Evolutionary conservation across 768 basidiomycete species (phyloP).

Genomic region (Leccinum sublutescens): DNA sequence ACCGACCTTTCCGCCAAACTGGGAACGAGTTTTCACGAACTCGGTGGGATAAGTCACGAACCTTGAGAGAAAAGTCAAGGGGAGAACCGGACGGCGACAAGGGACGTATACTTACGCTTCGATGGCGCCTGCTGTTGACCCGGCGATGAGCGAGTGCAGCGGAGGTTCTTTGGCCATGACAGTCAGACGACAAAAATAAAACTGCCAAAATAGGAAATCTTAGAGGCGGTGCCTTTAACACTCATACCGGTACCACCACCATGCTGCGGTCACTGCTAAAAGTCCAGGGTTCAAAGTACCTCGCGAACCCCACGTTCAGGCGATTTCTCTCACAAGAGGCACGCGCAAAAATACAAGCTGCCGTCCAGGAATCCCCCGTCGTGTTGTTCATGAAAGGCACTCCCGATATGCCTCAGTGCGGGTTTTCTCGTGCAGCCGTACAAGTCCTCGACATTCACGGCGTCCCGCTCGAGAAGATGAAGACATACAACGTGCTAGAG

Average conservation of each 20-base stretch:
- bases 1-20: constrained; percentile 78
- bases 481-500: constrained; percentile 87
- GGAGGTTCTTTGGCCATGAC: constrained; percentile 65
- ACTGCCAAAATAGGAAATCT: background rate
- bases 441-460: constrained; percentile 87
- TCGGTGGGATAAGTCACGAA: constrained; percentile 89
- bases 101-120: constrained; percentile 69
- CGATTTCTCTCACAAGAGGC: constrained; percentile 64
- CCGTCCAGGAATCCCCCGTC: constrained; percentile 72
- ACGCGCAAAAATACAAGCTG: constrained; percentile 64
- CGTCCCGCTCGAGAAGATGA: constrained; percentile 76
- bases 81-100: background rate
- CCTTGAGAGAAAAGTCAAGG: constrained; percentile 39
- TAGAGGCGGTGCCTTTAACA: background rate
- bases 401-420: constrained; percentile 82
- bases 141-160: constrained; percentile 83
- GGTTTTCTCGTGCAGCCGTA: constrained; percentile 92
- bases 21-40: constrained; percentile 90
- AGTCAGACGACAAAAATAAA: background rate
- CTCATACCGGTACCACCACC: background rate
- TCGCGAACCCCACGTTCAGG: constrained; percentile 13
- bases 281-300: background rate
- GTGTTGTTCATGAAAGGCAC: constrained; percentile 99
- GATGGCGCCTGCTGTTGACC: constrained; percentile 87
- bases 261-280: background rate